A percentile compares a stretch with the other conserved stretches of the same genome.
Evolutionary conservation across 1,139 yeast species (phyloP).

Genomic region (Maudiozyma humilis): DNA sequence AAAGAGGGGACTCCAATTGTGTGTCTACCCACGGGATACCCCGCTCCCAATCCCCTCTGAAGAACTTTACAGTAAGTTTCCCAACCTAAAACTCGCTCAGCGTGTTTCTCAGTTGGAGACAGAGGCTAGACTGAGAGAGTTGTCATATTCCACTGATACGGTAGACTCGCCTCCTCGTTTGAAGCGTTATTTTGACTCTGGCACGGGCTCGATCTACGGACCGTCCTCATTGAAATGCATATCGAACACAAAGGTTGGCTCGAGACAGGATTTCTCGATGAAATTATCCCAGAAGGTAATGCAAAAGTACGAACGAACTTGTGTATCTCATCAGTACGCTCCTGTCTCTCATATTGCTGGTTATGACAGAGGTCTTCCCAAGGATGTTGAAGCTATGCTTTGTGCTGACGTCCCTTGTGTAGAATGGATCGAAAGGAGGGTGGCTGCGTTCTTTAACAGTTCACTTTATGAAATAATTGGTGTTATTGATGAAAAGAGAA

Average conservation of each 20-base stretch:
- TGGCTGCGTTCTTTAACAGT: slow-evolving; percentile 16
- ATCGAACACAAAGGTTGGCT: not conserved
- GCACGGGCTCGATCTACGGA: not conserved
- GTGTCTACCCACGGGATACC: slow-evolving; percentile 22
- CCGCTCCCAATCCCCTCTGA: slow-evolving; percentile 16
- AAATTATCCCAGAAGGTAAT: not conserved
- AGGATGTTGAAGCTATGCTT: not conserved
- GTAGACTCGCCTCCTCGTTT: too few relatives aligned
- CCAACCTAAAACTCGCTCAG: slow-evolving; percentile 20
- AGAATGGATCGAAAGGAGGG: slow-evolving; percentile 11
- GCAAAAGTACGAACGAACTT: not conserved
- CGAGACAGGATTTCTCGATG: not conserved
- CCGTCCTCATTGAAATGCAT: not conserved
- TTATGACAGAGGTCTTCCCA: not conserved
- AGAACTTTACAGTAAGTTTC: slow-evolving; percentile 20
- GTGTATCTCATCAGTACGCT: too few relatives aligned
- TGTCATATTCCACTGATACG: too few relatives aligned
- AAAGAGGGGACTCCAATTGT: slow-evolving; percentile 20
- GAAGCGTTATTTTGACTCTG: not conserved
- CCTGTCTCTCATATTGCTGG: too few relatives aligned
- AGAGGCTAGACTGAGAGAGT: not conserved
- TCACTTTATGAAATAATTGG: slow-evolving; percentile 17
- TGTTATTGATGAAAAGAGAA: slow-evolving; percentile 19
- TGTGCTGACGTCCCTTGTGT: slow-evolving; percentile 18
- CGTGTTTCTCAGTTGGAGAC: slow-evolving; percentile 18